A percentile compares a stretch with the other conserved stretches of the same genome.
Conservation (phyloP, 2,329 filamentous ascomycete species). For the Epichloe sibirici region DNA sequence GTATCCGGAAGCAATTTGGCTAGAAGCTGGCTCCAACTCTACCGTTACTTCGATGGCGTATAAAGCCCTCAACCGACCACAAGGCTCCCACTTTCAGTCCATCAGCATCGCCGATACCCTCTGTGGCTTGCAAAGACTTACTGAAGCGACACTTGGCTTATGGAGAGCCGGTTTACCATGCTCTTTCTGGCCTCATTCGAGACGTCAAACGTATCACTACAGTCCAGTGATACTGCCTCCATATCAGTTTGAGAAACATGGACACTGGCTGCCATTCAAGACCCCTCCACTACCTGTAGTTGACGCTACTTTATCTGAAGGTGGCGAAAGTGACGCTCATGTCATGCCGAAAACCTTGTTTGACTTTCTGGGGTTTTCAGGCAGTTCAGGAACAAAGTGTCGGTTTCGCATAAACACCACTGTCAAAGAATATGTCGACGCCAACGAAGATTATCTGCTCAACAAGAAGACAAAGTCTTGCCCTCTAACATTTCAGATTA, state of each 20-base stretch:
- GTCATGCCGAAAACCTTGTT: too few species aligned
- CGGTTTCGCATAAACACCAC: too few species aligned
- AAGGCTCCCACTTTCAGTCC: background rate
- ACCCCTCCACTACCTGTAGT: too few species aligned
- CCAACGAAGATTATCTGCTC: too few species aligned
- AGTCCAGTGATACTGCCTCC: slow-evolving; percentile 21
- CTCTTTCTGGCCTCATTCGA: slow-evolving; percentile 26
- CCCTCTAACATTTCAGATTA: too few species aligned
- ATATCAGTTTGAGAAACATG: slow-evolving; percentile 29
- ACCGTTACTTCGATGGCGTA: slow-evolving; percentile 22
- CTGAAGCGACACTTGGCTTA: slow-evolving; percentile 17
- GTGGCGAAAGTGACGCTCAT: too few species aligned
- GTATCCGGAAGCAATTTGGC: slow-evolving; percentile 18
- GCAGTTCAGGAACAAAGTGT: too few species aligned
- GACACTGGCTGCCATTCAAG: slow-evolving; percentile 25
- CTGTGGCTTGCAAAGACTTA: slow-evolving; percentile 8
- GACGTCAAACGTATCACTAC: slow-evolving; percentile 13
- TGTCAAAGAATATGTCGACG: too few species aligned
- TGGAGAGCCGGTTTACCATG: slow-evolving; percentile 27
- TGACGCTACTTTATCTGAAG: too few species aligned
- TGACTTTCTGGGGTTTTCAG: too few species aligned
- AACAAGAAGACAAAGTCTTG: too few species aligned
- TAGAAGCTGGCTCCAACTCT: slow-evolving; percentile 29
- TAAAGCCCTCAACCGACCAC: slow-evolving; percentile 11
- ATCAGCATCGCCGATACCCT: slow-evolving; percentile 1